A percentile compares a stretch with the other conserved stretches of the same genome.
Conservation (phyloP, 2,329 filamentous ascomycete species). For the Cytospora schulzeri region DNA sequence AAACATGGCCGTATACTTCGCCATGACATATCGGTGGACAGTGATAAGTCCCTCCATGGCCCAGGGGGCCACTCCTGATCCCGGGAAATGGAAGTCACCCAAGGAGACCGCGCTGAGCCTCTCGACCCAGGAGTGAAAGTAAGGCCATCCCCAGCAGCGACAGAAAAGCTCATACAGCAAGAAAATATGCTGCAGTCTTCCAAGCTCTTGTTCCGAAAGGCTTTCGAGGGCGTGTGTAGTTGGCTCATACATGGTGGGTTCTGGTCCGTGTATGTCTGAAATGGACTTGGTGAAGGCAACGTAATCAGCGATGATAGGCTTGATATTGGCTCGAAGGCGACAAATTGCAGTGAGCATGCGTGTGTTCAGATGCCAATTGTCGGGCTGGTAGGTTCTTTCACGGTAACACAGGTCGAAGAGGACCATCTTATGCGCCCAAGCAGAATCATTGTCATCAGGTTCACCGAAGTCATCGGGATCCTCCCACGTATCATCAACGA, state of each 20-base stretch:
- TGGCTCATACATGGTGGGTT: not conserved
- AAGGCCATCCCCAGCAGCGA: not conserved
- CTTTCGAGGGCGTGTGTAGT: not conserved
- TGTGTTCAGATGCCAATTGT: fast-evolving
- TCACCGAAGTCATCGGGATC: not conserved
- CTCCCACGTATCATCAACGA: not conserved
- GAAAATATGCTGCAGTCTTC: not conserved
- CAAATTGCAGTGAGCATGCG: not conserved
- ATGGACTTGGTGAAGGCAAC: not conserved
- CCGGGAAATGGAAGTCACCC: not conserved
- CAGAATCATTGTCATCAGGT: not conserved
- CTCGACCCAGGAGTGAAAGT: not conserved
- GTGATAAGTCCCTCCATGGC: not conserved
- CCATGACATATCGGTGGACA: not conserved
- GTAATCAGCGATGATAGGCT: not conserved
- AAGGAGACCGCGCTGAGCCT: not conserved
- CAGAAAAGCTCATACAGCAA: not conserved
- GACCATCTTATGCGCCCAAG: not conserved
- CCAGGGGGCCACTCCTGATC: not conserved
- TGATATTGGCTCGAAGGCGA: not conserved
- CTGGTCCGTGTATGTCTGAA: not conserved
- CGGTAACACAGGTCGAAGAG: not conserved
- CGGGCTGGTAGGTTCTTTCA: not conserved
- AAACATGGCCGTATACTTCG: not conserved
- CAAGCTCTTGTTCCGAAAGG: not conserved